Base-by-base conservation (phyloP, 129 eudicot species). In the Artemisia argyi region DNA sequence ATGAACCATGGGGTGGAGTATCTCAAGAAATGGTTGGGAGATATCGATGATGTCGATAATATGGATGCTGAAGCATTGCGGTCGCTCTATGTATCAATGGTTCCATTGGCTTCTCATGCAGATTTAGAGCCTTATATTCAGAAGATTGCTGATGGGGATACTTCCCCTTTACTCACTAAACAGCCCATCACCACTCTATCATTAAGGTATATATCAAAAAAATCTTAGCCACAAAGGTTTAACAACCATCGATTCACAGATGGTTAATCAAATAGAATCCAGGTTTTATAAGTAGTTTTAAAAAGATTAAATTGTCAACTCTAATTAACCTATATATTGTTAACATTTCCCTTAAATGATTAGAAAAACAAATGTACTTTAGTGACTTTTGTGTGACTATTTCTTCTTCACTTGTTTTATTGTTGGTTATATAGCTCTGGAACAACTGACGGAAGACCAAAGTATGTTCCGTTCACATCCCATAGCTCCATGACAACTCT, bases 381-480 rank as follows among this genome's bases (percentile, higher is more conserved):
- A 35, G 44, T 2, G 9, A 35, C 44, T 35, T 35, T 35, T 35
- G 44, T 35, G 44, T 35, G 44, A 35, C 8, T 5, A 5, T 7
- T 35, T 35, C 44, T 35, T 35, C 44, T 32, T 32, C 42, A 32
- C 6, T 35, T 35, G 44, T 35, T 35, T 35, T 35, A 35, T 35
- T 35, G 44, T 7, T 35, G 44, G 3, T 7, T 50, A 35, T 3
- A 22, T 17, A 92, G 97, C 66, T 92, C 97, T 49, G 97, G 97
- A 76, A 92, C 97, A 19, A 92, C 97, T 1, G 97, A 89, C 9
- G 96, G 97, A 67, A 79, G 94, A 70, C 97, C 86, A 71, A 89
- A 92, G 60, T 88, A 75, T 39, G 88, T 92, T 10, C 96, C 97
- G 13, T 92, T 84, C 78, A 92, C 96, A 26, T 60, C 79, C 73